Evolutionary conservation across 192 early-diverging fungal genomes (phyloP).

Genomic region (Umbelopsis vinacea): DNA sequence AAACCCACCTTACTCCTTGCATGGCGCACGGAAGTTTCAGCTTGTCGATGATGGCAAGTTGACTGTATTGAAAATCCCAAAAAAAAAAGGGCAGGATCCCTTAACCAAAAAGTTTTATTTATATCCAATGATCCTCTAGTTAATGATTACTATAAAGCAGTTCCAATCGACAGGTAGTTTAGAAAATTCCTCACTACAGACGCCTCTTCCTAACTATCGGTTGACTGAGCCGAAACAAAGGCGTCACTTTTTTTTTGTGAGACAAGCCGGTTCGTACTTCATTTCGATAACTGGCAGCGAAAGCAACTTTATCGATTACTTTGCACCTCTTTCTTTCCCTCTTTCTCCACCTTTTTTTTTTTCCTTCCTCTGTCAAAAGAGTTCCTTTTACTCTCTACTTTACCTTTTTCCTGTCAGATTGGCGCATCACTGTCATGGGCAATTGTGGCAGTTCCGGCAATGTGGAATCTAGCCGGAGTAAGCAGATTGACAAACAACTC

Average conservation of each 20-base stretch:
- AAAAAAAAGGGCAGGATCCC: no score
- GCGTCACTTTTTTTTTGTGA: slow-evolving; percentile 13
- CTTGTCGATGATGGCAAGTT: no score
- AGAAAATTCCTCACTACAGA: not conserved
- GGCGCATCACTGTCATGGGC: slow-evolving; percentile 12
- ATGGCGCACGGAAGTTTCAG: no score
- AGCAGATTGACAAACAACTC: slow-evolving; percentile 37
- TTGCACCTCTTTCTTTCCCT: not conserved
- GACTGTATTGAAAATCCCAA: no score
- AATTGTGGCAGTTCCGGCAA: slow-evolving; percentile 24
- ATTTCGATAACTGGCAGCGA: not conserved
- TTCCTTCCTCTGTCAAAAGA: not conserved
- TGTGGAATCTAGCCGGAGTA: slow-evolving; percentile 9
- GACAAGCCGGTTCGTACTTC: not conserved
- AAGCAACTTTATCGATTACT: not conserved
- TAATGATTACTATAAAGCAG: not conserved
- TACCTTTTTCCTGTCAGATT: not conserved
- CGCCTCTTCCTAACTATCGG: not conserved
- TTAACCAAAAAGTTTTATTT: not conserved
- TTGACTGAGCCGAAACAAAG: slow-evolving; percentile 3
- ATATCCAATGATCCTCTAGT: not conserved
- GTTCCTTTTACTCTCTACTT: not conserved
- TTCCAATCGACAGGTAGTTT: not conserved
- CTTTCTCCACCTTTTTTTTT: not conserved
- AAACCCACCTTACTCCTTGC: no score